Evolutionary conservation across 495 filamentous ascomycete species (phyloP).

Genomic region (Penicillium flavigenum): DNA sequence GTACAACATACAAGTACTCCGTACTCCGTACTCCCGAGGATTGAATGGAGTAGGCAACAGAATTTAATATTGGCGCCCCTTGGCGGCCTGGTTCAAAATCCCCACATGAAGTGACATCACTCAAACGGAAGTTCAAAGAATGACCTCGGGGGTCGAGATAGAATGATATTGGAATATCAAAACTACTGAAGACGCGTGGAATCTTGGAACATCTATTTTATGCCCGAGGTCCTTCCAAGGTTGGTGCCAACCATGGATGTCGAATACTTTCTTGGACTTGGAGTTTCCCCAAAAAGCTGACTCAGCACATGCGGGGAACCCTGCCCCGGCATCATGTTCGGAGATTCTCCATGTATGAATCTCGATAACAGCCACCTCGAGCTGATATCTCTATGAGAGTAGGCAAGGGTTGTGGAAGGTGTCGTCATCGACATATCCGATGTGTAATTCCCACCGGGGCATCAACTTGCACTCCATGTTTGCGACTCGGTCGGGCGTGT

Average conservation of each 20-base stretch:
- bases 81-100: neutral
- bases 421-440: constrained; percentile 44
- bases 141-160: neutral
- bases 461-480: constrained; percentile 35
- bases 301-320: constrained; percentile 9
- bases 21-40: neutral
- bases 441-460: constrained; percentile 34
- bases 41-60: constrained; percentile 3
- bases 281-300: neutral
- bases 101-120: neutral
- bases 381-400: constrained; percentile 33
- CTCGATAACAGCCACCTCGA: neutral
- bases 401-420: constrained; percentile 41
- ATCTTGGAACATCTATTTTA: neutral
- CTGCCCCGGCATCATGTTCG: neutral
- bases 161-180: neutral
- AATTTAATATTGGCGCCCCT: neutral
- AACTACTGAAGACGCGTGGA: neutral
- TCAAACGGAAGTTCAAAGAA: neutral
- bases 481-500: constrained; percentile 33
- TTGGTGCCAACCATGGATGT: neutral
- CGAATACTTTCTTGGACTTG: neutral
- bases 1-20: neutral
- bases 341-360: neutral
- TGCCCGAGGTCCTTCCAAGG: neutral